Evolutionary conservation across 179 eudicot species (phyloP), one percentile per base, ranked within the genome.

Genomic region (Carnegiea gigantea): DNA sequence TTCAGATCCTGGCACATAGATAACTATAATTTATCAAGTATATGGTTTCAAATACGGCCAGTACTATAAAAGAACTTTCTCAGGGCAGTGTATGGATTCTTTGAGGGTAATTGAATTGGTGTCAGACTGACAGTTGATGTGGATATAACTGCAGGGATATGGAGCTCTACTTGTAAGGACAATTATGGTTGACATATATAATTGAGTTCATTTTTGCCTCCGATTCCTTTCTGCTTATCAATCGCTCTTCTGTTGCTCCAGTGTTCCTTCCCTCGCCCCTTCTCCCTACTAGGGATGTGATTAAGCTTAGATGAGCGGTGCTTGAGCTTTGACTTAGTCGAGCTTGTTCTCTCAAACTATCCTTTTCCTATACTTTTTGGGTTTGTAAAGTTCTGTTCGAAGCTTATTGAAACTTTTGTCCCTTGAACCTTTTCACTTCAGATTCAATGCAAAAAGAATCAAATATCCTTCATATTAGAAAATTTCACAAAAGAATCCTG

Each of bases 121-220:
- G 44, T 40, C 44, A 2, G 44, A 40, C 44, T 5, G 44, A 40
- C 38, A 65, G 9, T 62, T 62, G 26, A 62, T 3, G 12, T n/a
- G 68, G 68, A 62, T n/a, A 26, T 8, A 23, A 57, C n/a, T 57
- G 62, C 62, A 48, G n/a, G 62, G 62, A 57, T 57, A 17, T 18
- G n/a, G 62, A 18, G n/a, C 62, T 20, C 23, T 60, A 60, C 24
- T 3, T 11, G 2, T 26, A 2, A 10, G 15, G 5, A 23, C 4
- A 1, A 26, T 4, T 65, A 26, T 54, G 30, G 6, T 13, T 65
- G 71, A 65, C 71, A 65, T 65, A 28, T 24, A 26, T 24, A 24
- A 8, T 65, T 65, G 71, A 65, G 26, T 65, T 65, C 71, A 65
- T 60, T 57, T 62, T 62, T 54, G 21, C 71, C 15, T 65, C 68